These are phyloP conservation scores for Trapa bicornis DNA, from an alignment of 345 rosid genomes.

Conservation along the genomic window DNA sequence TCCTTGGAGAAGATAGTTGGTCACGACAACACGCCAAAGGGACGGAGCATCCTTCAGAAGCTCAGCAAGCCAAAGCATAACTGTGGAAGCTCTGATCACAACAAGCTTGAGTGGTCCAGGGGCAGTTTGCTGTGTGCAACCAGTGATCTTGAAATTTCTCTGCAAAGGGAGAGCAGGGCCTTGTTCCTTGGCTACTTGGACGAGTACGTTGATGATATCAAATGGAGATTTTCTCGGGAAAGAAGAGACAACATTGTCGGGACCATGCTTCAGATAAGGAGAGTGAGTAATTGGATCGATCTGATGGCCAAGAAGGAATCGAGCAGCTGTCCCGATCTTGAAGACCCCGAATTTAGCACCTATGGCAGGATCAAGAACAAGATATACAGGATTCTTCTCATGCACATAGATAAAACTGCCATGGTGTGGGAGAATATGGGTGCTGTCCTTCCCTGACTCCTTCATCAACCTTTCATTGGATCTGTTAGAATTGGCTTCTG, in stretches of 20 bases:
- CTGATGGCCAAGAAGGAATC: constrained; percentile 14
- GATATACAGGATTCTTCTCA: constrained; percentile 45
- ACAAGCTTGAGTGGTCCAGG: constrained; percentile 17
- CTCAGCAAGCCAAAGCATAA: constrained; percentile 13
- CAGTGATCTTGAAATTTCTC: constrained; percentile 24
- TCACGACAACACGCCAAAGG: background rate
- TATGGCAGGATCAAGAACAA: constrained; percentile 46
- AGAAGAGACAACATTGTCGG: constrained; percentile 29
- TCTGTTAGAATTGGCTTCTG: background rate
- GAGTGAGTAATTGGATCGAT: constrained; percentile 55
- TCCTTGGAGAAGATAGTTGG: background rate
- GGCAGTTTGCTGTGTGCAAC: constrained; percentile 23
- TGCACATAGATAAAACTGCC: constrained; percentile 58
- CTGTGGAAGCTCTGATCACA: constrained; percentile 9
- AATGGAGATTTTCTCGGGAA: constrained; percentile 15
- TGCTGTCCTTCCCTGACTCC: background rate
- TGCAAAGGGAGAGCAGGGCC: constrained; percentile 31
- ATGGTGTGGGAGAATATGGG: constrained; percentile 14
- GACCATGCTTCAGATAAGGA: constrained; percentile 41
- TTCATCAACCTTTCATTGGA: background rate
- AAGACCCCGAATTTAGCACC: constrained; percentile 29
- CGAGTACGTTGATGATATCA: constrained; percentile 37
- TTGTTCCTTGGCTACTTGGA: constrained; percentile 48
- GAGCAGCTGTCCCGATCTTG: constrained; percentile 6
- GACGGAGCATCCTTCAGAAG: constrained; percentile 3